These are phyloP conservation scores for Lipomyces yamanashiensis DNA, from an alignment of 805 yeast genomes.

Conservation along the genomic window DNA sequence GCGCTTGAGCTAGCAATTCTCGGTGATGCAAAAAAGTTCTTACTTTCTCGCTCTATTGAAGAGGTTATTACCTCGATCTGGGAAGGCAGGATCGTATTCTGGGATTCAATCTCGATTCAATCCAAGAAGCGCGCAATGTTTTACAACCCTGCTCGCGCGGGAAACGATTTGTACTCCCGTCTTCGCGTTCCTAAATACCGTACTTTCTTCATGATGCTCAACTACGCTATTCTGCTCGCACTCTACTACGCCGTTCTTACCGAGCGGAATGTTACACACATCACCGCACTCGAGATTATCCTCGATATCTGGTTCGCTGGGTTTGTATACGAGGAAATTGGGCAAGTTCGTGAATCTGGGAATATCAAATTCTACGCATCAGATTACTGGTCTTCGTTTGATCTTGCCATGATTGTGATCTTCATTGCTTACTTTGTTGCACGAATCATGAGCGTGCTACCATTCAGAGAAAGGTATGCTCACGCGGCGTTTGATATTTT, in stretches of 20 bases:
- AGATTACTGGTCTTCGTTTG: slow-evolving; percentile 44
- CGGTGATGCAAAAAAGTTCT: slow-evolving; percentile 42
- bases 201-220: slow-evolving; percentile 41
- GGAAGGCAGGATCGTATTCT: slow-evolving; percentile 45
- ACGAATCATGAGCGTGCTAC: slow-evolving; percentile 31
- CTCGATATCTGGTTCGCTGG: slow-evolving; percentile 92
- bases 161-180: slow-evolving; percentile 40
- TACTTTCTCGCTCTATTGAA: slow-evolving; percentile 41
- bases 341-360: slow-evolving; percentile 51
- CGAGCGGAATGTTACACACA: slow-evolving; percentile 27
- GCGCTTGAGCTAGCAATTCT: slow-evolving; percentile 42
- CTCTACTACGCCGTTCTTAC: slow-evolving; percentile 42
- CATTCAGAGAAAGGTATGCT: slow-evolving; percentile 26
- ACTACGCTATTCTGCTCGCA: slow-evolving; percentile 41
- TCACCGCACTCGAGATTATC: slow-evolving; percentile 38
- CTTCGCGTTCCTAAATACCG: slow-evolving; percentile 45
- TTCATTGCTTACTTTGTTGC: slow-evolving; percentile 37
- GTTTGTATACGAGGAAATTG: slow-evolving; percentile 83
- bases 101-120: slow-evolving; percentile 42
- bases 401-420: slow-evolving; percentile 39
- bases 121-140: slow-evolving; percentile 40
- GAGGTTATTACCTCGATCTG: slow-evolving; percentile 41
- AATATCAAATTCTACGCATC: slow-evolving; percentile 39
- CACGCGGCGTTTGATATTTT: slow-evolving; percentile 42
- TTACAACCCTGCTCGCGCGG: slow-evolving; percentile 32